These are phyloP conservation scores for Colletotrichum tropicale DNA, from an alignment of 2,329 filamentous ascomycete species.

Conservation along the genomic window DNA sequence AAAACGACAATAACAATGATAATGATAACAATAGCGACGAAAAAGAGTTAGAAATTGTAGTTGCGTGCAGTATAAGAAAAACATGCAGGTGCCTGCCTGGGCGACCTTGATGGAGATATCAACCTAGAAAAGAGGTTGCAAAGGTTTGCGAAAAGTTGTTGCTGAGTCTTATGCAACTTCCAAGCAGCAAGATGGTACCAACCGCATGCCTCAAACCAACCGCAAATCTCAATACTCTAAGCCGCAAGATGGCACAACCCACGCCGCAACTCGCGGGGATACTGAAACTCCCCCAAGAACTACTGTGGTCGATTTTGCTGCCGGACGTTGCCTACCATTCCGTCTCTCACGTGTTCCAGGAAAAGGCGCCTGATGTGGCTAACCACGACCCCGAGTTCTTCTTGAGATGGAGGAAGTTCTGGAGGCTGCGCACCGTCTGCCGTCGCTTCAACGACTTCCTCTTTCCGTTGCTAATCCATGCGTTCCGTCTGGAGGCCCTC, in stretches of 20 bases:
- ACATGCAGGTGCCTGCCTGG: too few relatives aligned
- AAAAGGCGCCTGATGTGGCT: background rate
- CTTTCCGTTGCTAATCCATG: background rate
- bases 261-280: background rate
- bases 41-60: too few relatives aligned
- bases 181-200: too few relatives aligned
- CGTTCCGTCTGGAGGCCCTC: background rate
- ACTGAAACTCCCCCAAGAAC: background rate
- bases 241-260: background rate
- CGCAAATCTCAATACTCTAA: background rate
- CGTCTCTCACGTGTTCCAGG: background rate
- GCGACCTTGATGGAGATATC: too few relatives aligned
- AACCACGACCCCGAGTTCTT: background rate
- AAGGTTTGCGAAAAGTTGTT: too few relatives aligned
- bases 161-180: too few relatives aligned
- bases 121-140: too few relatives aligned
- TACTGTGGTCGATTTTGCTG: background rate
- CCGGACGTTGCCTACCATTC: background rate
- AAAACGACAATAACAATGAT: too few relatives aligned
- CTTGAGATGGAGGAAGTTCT: background rate
- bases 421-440: background rate
- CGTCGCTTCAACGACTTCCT: background rate
- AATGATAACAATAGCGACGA: too few relatives aligned
- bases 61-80: too few relatives aligned
- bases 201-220: background rate